A percentile compares a stretch with the other conserved stretches of the same genome.
Evolutionary conservation across 345 rosid genomes (phyloP).

Genomic region (Salix dunnii): DNA sequence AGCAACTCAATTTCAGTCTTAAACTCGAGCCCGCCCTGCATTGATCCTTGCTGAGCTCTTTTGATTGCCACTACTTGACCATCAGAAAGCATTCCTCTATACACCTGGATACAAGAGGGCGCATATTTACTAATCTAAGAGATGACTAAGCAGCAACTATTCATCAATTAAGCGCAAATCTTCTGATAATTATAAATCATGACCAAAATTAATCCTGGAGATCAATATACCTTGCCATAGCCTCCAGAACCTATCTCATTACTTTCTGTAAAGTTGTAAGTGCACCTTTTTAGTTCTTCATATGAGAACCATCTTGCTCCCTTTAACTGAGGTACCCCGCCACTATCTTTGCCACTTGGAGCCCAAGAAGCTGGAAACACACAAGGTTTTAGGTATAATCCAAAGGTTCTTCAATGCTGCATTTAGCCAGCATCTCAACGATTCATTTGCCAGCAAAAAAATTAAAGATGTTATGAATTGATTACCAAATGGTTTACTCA

Average conservation of each 20-base stretch:
- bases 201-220: not conserved
- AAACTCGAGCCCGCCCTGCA: constrained; percentile 92
- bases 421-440: not conserved
- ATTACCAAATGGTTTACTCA: constrained; percentile 86
- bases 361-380: constrained; percentile 78
- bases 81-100: constrained; percentile 73
- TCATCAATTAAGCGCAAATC: not conserved
- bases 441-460: not conserved
- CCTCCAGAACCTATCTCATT: constrained; percentile 94
- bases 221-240: constrained; percentile 64
- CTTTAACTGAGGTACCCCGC: constrained; percentile 85
- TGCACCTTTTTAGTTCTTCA: constrained; percentile 83
- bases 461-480: not conserved
- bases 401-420: not conserved
- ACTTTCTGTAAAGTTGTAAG: constrained; percentile 60
- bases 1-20: constrained; percentile 95
- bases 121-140: not conserved
- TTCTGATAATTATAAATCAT: not conserved
- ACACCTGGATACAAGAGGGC: constrained; percentile 46
- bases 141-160: not conserved
- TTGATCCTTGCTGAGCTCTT: constrained; percentile 88
- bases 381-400: not conserved
- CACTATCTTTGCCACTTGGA: constrained; percentile 77
- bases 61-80: constrained; percentile 78
- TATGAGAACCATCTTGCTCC: constrained; percentile 96